Conservation (phyloP, 768 basidiomycete genomes). For the Sporobolomyces pararoseus region DNA sequence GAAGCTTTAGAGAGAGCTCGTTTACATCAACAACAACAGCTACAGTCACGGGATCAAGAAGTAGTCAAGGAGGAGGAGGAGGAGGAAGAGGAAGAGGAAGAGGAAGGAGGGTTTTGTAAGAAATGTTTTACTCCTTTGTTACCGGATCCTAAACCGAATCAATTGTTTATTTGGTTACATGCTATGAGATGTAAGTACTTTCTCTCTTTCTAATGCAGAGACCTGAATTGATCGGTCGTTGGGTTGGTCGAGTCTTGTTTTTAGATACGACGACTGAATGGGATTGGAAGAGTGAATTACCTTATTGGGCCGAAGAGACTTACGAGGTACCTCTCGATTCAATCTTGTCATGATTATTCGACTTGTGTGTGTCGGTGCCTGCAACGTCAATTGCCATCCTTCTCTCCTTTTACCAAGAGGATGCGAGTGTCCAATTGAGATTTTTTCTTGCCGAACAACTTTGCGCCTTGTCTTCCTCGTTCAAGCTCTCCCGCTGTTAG, state of each 20-base stretch:
- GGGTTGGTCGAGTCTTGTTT: background rate
- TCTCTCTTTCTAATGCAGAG: conserved; percentile 56
- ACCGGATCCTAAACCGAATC: conserved; percentile 87
- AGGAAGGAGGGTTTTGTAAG: conserved; percentile 60
- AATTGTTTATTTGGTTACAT: conserved; percentile 91
- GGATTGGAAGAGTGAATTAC: conserved; percentile 78
- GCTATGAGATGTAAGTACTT: conserved; percentile 63
- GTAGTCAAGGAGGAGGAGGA: background rate
- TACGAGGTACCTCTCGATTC: conserved; percentile 44
- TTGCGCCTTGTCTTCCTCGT: too few relatives aligned
- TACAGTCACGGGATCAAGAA: conserved; percentile 4
- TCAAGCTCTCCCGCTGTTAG: too few relatives aligned
- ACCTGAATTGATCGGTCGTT: conserved; percentile 40
- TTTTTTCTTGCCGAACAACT: too few relatives aligned
- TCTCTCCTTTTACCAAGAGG: too few relatives aligned
- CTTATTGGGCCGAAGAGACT: conserved; percentile 67
- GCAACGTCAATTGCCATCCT: too few relatives aligned
- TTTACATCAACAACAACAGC: too few relatives aligned
- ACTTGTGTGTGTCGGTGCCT: background rate
- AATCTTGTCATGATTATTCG: conserved; percentile 10
- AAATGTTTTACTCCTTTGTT: conserved; percentile 90
- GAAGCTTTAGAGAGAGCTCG: conserved; percentile 55
- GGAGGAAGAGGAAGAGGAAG: conserved; percentile 1
- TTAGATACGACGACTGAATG: conserved; percentile 69
- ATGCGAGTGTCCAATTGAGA: too few relatives aligned